Base-by-base conservation (phyloP, 2,329 filamentous ascomycete species). In the Pseudogymnoascus sp. region DNA sequence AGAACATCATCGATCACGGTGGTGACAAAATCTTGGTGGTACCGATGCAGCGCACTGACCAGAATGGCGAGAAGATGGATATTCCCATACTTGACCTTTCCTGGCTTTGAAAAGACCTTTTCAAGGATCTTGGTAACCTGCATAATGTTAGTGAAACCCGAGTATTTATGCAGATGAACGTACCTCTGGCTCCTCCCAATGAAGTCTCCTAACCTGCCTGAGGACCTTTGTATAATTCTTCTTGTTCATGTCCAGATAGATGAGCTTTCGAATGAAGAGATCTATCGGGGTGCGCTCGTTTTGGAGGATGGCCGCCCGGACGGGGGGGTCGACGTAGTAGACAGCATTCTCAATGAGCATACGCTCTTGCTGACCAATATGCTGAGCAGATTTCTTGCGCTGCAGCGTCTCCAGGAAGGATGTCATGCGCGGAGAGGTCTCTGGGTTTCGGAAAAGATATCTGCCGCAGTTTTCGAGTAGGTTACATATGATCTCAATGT, bases 281-380 rank as follows among this genome's bases (percentile, higher is more conserved):
- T 99, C 93, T 71, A 94, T 89, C 0, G 94, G 92, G 0, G 91
- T 96, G 53, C 94, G 84, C 74, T 99, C 94, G 73, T 97, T 99
- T 71, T 97, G 93, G 73, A 95, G 88, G 60, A 99, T 97, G 0
- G 94, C 92, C 33, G 92, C 89, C 63, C 94, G 85, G 71, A 96
- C 88, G 0, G 94, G 95, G 12, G 94, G 94, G 69, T 97, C 94
- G 61, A 99, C 94, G 68, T 97, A 97, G 75, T 99, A 99, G 62
- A 97, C 85, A 3, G 94, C 94, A 71, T 99, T 99, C 73, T 99
- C 94, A 62, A 99, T 94, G 30, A 97, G 84, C 92, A 99, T 97
- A 38, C 92, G 88, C 75, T 99, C 94, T 68, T 96, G 91, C 69
- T 96, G 91, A 12, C 92, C 93, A 62, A 99, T 87, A 71, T 97